A percentile compares a stretch with the other conserved stretches of the same genome.
Evolutionary conservation across 2,329 filamentous ascomycete species (phyloP).

Genomic region (Neonectria coccinea): DNA sequence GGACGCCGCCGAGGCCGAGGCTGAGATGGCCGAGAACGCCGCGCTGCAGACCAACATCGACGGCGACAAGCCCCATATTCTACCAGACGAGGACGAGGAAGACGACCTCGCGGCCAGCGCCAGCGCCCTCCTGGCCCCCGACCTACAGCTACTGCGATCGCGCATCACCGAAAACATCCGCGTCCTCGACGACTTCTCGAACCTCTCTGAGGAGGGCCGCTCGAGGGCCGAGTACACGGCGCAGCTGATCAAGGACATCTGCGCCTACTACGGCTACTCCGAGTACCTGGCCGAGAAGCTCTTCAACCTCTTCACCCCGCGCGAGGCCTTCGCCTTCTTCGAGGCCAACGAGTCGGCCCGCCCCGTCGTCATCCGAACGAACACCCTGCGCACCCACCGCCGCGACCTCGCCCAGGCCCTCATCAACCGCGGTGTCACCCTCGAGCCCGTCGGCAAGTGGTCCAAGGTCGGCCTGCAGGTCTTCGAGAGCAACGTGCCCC

Average conservation of each 20-base stretch:
- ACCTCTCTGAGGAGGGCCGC: conserved; percentile 81
- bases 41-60: conserved; percentile 94
- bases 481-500: conserved; percentile 86
- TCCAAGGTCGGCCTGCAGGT: conserved; percentile 97
- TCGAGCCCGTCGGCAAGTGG: conserved; percentile 98
- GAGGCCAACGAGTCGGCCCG: conserved; percentile 97
- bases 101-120: conserved; percentile 69
- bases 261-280: conserved; percentile 96
- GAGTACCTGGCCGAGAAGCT: conserved; percentile 96
- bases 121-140: conserved; percentile 79
- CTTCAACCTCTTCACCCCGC: conserved; percentile 89
- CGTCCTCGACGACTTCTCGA: conserved; percentile 88
- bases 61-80: conserved; percentile 76
- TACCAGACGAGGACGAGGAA: conserved; percentile 73
- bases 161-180: conserved; percentile 94
- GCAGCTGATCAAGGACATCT: conserved; percentile 90
- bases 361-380: conserved; percentile 95
- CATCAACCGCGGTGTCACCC: conserved; percentile 94
- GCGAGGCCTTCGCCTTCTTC: conserved; percentile 97
- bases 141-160: conserved; percentile 87
- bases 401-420: conserved; percentile 89
- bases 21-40: conserved; percentile 85
- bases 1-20: conserved; percentile 85
- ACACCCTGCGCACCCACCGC: conserved; percentile 84
- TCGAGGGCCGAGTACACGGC: conserved; percentile 89